Conservation (phyloP, 2,329 filamentous ascomycete genomes). For the Cercospora berteroae region DNA sequence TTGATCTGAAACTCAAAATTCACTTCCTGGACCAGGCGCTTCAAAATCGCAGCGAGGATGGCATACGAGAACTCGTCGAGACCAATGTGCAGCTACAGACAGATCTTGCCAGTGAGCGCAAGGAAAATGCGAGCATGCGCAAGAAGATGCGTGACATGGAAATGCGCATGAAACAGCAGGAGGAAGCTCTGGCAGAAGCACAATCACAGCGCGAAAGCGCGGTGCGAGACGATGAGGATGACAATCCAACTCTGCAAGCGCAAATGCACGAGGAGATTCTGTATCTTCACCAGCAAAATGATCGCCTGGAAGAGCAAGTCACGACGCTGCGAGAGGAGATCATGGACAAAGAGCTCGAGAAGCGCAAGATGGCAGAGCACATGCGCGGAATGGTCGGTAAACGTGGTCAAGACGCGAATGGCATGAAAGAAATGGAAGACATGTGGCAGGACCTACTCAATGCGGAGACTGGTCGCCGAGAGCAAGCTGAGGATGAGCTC, state of each 20-base stretch:
- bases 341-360: constrained; percentile 77
- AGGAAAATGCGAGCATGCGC: constrained; percentile 82
- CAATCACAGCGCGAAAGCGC: constrained; percentile 44
- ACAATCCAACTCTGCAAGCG: constrained; percentile 45
- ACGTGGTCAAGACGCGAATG: constrained; percentile 32
- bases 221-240: constrained; percentile 28
- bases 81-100: constrained; percentile 96
- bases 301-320: constrained; percentile 79
- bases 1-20: constrained; percentile 94
- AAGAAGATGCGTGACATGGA: constrained; percentile 83
- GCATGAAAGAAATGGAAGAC: constrained; percentile 56
- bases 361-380: constrained; percentile 79
- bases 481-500: constrained; percentile 88
- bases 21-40: constrained; percentile 94
- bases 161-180: constrained; percentile 65
- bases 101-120: constrained; percentile 80
- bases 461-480: constrained; percentile 82
- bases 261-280: constrained; percentile 82
- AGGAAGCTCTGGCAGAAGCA: constrained; percentile 52
- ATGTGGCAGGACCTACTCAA: constrained; percentile 95
- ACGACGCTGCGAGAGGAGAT: constrained; percentile 78
- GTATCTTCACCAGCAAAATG: constrained; percentile 79
- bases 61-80: constrained; percentile 95
- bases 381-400: constrained; percentile 58
- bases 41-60: constrained; percentile 90